Evolutionary conservation across 305 asterid species (phyloP), one percentile per base, ranked within the genome.

Genomic region (Caryopteris hybrid): DNA sequence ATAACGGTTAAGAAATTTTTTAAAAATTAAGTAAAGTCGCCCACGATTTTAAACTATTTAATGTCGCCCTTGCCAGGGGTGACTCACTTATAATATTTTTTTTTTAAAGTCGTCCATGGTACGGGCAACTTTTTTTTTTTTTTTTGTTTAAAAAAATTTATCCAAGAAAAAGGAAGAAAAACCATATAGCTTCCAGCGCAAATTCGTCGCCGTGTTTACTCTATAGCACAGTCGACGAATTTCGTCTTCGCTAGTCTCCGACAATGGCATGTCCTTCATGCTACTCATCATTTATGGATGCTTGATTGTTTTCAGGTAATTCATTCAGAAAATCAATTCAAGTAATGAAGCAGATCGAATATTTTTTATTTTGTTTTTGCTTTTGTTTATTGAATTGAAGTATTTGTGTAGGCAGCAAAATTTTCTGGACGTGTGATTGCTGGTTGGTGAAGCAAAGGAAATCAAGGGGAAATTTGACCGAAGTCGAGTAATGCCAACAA

Each of bases 151-250:
- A n/a, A n/a, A n/a, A n/a, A 48, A 36, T 65, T 66, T 60, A 48
- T 69, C 50, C 38, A n/a, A 2, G 50, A 31, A 3, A 18, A 64
- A 5, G 8, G 14, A 27, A 18, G 27, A 14, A 6, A 22, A 5
- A 39, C 10, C 2, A 0, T 14, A 55, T 27, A 38, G 22, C 74
- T 65, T 68, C 72, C 70, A 27, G 50, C 59, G 50, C 69, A 36
- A 41, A 60, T 58, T 48, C 66, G 63, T 74, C 73, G 75, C 76
- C 73, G 75, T 66, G 76, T 67, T 63, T 68, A 55, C 69, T 29
- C 16, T 31, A 59, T 47, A 61, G 66, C 69, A 22, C 78, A 65
- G 77, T 68, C 73, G 73, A 38, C 79, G 56, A 47, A 31, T 31
- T 46, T 42, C 45, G 56, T 73, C 73, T 74, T 62, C 62, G 31